Evolutionary conservation across 768 basidiomycete species (phyloP), one percentile per base, ranked within the genome.

Genomic region (Russula dissimulans): DNA sequence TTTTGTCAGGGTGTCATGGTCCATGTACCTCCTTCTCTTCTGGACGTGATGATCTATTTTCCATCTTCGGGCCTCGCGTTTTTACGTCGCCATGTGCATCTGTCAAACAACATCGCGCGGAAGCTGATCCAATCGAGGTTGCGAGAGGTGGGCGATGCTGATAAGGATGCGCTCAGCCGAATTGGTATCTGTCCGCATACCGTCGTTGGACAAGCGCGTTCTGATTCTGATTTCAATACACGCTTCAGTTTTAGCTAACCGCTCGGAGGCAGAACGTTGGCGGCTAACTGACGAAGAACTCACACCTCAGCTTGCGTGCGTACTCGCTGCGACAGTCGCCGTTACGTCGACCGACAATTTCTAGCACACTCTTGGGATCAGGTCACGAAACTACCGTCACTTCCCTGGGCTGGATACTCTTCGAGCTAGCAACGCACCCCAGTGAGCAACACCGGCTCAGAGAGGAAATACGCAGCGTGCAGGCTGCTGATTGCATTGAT

Each of bases 301-400:
- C 29, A 14, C 31, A 22, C 54, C 54, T 31, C 62, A 56, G 38
- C 59, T 61, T 10, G 59, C 49, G 62, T 63, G 31, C 3, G 59
- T 60, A 12, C 38, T 32, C 34, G 34, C 17, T 6, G 11, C 12
- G 18, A n/a, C 5, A 3, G 34, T 31, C 22, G 26, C 7, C 3
- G 2, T 39, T n/a, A 18, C 22, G 26, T 38, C 18, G 44, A 31
- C 47, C 41, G 51, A 44, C n/a, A 6, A 32, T 29, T 17, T 44
- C 26, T 15, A 64, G 63, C n/a, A 62, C 63, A 34, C 61, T 64
- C 18, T 32, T 64, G 39, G 54, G 45, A 39, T 60, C 60, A 15
- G 55, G 63, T 11, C 38, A 57, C n/a, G 60, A 64, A 29, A 62
- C 60, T 9, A 57, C 60, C 3, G 59, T 53, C 29, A 56, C 49